Evolutionary conservation across 2,329 filamentous ascomycete genomes (phyloP), one percentile per base, ranked within the genome.

Genomic region (Dactylellina parvicollis): DNA sequence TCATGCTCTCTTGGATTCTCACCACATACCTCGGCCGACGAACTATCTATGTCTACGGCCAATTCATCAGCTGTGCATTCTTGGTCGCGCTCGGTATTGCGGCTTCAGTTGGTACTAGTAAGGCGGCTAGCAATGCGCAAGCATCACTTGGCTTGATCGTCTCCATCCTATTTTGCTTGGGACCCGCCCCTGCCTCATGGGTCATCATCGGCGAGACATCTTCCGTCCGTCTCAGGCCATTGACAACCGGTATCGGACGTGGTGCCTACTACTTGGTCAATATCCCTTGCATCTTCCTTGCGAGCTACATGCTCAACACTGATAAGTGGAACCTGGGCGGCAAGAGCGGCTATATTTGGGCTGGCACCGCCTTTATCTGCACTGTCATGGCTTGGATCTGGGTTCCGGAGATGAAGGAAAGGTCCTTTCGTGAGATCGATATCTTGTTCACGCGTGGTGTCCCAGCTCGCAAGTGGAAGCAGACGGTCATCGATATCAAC

Each of bases 1-100:
- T 88, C 79, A 88, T 88, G 84, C 82, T 88, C 42, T 90, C 87
- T 67, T 90, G 88, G 88, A 80, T 89, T 64, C 84, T 90, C 54
- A 89, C 86, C 12, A 84, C 85, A 0, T 89, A 87, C 80, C 82
- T 87, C 59, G 87, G 87, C 78, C 85, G 87, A 69, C 87, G 87
- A 59, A 84, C 85, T 34, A 88, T 89, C 80, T 89, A 89, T 79
- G 81, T 89, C 62, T 88, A 84, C 81, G 87, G 87, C 74, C 84
- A 84, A 26, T 78, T 80, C 34, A 82, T 85, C 80, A 88, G 87
- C 80, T 81, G 81, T 57, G 76, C 78, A 36, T 83, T 89, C 76
- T 81, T 89, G 10, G 59, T 89, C 72, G 81, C 82, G 3, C 86
- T 90, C 24, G 88, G 87, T 79, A 81, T 89, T 75, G 85, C 85